Base-by-base conservation (phyloP, 1,139 yeast species). In the Magnusiomyces suaveolens region DNA sequence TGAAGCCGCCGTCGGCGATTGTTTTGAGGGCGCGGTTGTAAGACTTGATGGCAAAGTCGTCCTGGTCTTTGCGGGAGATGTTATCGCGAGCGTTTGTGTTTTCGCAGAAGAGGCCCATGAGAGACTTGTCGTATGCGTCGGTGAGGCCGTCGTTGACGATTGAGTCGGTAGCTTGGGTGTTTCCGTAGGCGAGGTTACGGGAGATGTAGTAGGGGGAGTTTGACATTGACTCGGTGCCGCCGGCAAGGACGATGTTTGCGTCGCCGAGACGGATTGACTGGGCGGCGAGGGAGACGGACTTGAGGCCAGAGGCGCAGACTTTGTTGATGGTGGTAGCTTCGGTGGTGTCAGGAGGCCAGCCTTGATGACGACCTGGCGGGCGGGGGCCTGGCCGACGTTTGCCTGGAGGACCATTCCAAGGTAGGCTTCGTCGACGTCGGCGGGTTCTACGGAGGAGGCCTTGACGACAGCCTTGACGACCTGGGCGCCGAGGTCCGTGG, bases 221-320 rank as follows among this genome's bases (percentile, higher is more conserved):
- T 52, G 82, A 72, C 84, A 80, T 80, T 59, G 82, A 78, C 67
- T 80, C 84, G 64, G 81, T 82, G 54, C 84, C 84, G 44, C 84
- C 84, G 44, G 81, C 81, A 54, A 80, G 74, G 29, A 80, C 78
- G 46, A 80, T 72, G 57, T 76, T 77, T 54, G 80, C 75, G 61
- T 75, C 75, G 46, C 84, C 84, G 55, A 77, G 70, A 62, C 75
- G 68, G 60, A 80, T 79, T 57, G 79, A 67, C 68, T 78, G 83
- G 39, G 83, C 76, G 47, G 80, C 84, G 54, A 80, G 65, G 54
- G 79, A 73, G 54, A 78, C 75, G 1, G 83, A 68, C 69, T 80
- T 80, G 70, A 80, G 72, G 48, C 84, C 84, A 3, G 82, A 76
- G 23, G 84, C 80, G 70, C 84, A 80, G 53, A 80, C 84, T 69